These are phyloP conservation scores for Penicillium sp. DNA, from an alignment of 2,329 filamentous ascomycete species.

Conservation along the genomic window DNA sequence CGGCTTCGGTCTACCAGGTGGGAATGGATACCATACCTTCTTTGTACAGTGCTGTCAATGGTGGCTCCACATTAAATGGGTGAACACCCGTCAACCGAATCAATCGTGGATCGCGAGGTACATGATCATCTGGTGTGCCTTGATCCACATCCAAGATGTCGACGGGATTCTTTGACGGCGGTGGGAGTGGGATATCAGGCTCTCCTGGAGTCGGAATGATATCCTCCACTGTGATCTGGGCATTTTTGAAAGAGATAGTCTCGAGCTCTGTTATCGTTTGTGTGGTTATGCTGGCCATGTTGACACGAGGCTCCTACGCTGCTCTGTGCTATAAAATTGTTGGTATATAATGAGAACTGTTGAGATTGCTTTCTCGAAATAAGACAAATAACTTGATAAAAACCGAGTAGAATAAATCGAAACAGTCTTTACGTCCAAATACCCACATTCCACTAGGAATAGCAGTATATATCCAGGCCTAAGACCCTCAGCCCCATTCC, in stretches of 20 bases:
- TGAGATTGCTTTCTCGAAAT: neutral
- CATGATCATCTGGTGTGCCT: slow-evolving; percentile 78
- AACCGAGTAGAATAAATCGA: neutral
- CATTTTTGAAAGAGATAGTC: slow-evolving; percentile 18
- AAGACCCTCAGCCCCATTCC: neutral
- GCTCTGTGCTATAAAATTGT: neutral
- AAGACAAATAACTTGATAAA: neutral
- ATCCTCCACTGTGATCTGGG: slow-evolving; percentile 26
- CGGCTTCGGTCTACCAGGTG: neutral
- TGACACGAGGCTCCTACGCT: neutral
- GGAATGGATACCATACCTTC: slow-evolving; percentile 41
- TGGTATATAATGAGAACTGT: neutral
- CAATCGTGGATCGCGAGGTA: slow-evolving; percentile 73
- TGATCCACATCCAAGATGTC: slow-evolving; percentile 70
- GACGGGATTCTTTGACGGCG: slow-evolving; percentile 56
- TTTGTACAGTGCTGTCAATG: slow-evolving; percentile 72
- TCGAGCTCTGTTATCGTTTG: slow-evolving; percentile 12
- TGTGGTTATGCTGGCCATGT: slow-evolving; percentile 30
- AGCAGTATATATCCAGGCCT: neutral
- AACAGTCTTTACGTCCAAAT: neutral
- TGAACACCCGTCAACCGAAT: slow-evolving; percentile 85
- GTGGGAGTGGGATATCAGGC: slow-evolving; percentile 64
- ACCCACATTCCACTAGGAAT: neutral
- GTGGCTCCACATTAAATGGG: slow-evolving; percentile 87
- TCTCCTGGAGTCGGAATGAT: slow-evolving; percentile 21